Conservation (phyloP, 169 alveolate species). For the Plasmodium ovale region DNA sequence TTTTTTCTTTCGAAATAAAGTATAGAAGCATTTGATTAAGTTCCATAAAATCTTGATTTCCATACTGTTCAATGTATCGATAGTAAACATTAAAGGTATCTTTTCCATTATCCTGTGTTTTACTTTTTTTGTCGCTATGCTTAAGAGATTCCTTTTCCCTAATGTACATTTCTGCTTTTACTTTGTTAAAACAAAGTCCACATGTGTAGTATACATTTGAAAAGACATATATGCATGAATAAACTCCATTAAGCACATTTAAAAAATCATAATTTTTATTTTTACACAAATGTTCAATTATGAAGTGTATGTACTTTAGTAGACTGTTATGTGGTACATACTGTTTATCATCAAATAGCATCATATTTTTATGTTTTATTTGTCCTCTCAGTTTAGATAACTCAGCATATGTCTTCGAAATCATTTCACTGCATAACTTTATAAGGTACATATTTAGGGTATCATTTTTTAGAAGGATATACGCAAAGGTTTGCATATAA, state of each 20-base stretch:
- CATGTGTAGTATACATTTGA: conserved; percentile 42
- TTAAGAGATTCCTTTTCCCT: too few relatives aligned
- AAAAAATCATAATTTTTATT: background rate
- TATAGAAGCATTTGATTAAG: conserved; percentile 37
- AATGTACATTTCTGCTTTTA: conserved; percentile 2
- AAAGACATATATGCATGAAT: conserved; percentile 27
- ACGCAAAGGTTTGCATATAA: conserved; percentile 9
- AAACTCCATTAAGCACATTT: conserved; percentile 21
- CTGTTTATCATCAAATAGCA: background rate
- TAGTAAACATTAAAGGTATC: too few relatives aligned
- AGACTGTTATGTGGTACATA: background rate
- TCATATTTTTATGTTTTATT: background rate
- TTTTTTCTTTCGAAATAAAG: conserved; percentile 31
- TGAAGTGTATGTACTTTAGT: conserved; percentile 33
- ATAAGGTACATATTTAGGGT: background rate
- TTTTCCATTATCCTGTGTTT: background rate
- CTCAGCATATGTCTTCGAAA: conserved; percentile 2
- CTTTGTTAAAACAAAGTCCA: background rate
- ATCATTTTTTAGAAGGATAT: conserved; percentile 22
- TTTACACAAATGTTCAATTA: conserved; percentile 28
- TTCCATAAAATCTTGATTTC: conserved; percentile 19
- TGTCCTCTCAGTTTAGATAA: conserved; percentile 4
- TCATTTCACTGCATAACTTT: conserved; percentile 3
- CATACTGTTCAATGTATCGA: conserved; percentile 12
- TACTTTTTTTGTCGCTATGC: background rate